Evolutionary conservation across 805 yeast genomes (phyloP).

Genomic region (Tetrapisispora namnaoensis): DNA sequence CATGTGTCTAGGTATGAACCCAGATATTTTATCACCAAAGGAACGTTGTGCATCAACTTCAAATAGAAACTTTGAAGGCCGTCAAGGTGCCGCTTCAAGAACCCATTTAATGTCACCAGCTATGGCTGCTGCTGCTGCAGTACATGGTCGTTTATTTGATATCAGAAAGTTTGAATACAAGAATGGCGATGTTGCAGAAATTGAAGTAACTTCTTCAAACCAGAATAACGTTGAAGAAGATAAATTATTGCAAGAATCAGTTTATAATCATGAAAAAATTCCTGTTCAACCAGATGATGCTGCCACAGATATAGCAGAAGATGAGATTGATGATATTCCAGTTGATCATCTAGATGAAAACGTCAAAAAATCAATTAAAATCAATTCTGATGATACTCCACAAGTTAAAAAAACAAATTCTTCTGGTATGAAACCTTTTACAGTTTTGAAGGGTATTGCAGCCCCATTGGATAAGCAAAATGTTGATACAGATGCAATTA

Average conservation of each 20-base stretch:
- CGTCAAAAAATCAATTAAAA: not conserved
- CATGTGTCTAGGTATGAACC: conserved; percentile 99
- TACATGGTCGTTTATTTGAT: conserved; percentile 82
- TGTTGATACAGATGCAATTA: conserved; percentile 96
- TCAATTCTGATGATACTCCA: conserved; percentile 9
- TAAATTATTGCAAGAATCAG: conserved; percentile 56
- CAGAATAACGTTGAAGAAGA: conserved; percentile 29
- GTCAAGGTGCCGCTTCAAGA: conserved; percentile 94
- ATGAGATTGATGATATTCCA: conserved; percentile 56
- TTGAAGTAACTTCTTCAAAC: conserved; percentile 28
- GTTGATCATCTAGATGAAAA: conserved; percentile 17
- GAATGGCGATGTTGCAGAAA: conserved; percentile 49
- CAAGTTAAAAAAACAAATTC: conserved; percentile 30
- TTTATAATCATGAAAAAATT: conserved; percentile 46
- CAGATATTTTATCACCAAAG: conserved; percentile 87
- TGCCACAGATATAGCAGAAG: conserved; percentile 43
- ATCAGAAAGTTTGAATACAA: conserved; percentile 71
- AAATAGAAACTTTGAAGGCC: conserved; percentile 97
- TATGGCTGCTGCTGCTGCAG: conserved; percentile 99
- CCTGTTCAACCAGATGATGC: conserved; percentile 36
- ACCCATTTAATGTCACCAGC: conserved; percentile 98
- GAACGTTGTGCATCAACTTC: conserved; percentile 99
- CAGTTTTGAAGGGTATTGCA: conserved; percentile 69
- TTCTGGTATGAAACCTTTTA: conserved; percentile 64
- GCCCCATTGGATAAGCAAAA: conserved; percentile 94